Percentiles rank a stretch among this genome's conserved stretches.
Conservation (phyloP, 2,329 filamentous ascomycete genomes). For the Botryotinia convoluta region DNA sequence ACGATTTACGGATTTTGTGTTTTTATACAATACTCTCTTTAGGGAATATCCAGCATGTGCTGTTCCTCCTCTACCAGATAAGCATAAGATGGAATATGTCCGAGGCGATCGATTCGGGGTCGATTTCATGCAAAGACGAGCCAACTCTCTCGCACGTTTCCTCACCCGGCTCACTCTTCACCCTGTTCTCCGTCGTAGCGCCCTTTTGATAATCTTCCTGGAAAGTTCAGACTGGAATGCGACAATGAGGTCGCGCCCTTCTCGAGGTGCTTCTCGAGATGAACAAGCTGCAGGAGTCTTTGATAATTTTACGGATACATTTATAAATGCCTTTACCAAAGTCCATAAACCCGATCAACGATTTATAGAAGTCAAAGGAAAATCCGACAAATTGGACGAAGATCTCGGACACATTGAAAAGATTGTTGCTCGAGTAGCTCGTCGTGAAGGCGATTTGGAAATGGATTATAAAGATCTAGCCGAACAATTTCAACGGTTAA, state of each 20-base stretch:
- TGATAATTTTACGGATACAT: conserved; percentile 91
- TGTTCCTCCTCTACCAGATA: conserved; percentile 92
- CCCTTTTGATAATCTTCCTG: conserved; percentile 83
- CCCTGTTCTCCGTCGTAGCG: conserved; percentile 79
- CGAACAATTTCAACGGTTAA: conserved; percentile 91
- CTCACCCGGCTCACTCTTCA: conserved; percentile 82
- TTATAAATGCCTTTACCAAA: conserved; percentile 96
- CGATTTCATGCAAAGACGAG: conserved; percentile 86
- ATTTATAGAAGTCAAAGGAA: conserved; percentile 91
- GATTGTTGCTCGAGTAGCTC: conserved; percentile 85
- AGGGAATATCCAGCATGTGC: conserved; percentile 89
- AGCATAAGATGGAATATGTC: conserved; percentile 99
- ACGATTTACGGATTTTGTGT: conserved; percentile 97
- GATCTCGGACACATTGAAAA: conserved; percentile 93
- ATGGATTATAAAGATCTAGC: conserved; percentile 85
- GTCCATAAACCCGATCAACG: conserved; percentile 92
- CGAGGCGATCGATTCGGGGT: conserved; percentile 90
- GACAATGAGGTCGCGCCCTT: conserved; percentile 78
- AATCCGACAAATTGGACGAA: conserved; percentile 90
- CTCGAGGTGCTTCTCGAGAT: conserved; percentile 58
- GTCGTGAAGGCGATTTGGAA: conserved; percentile 84
- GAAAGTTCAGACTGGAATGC: conserved; percentile 96
- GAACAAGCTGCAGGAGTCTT: conserved; percentile 69
- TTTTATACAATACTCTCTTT: conserved; percentile 85
- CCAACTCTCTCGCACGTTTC: conserved; percentile 89